Evolutionary conservation across 2,329 filamentous ascomycete genomes (phyloP).

Genomic region (Exophiala xenobiotica): DNA sequence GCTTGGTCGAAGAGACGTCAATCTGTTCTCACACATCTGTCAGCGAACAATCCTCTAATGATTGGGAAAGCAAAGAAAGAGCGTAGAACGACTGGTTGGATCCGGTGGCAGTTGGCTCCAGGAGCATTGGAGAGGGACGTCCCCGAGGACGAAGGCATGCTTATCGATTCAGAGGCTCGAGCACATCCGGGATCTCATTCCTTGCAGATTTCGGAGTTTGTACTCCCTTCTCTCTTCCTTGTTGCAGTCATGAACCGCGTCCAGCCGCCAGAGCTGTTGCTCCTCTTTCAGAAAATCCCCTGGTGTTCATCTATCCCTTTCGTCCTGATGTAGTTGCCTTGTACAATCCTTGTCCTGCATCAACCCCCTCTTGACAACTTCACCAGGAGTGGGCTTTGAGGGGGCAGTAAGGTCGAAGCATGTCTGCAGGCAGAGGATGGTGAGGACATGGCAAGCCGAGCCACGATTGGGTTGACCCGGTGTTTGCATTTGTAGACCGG

Average conservation of each 20-base stretch:
- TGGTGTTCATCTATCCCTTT: too few species aligned
- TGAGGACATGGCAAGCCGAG: neutral
- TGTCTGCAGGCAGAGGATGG: neutral
- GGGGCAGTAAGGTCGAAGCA: neutral
- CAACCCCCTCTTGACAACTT: too few species aligned
- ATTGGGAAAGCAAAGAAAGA: neutral
- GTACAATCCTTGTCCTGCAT: too few species aligned
- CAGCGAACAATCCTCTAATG: constrained; percentile 6
- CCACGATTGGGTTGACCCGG: neutral
- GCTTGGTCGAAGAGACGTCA: constrained; percentile 5
- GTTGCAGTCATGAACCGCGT: too few species aligned
- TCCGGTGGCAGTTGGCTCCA: too few species aligned
- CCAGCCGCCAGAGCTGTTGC: too few species aligned
- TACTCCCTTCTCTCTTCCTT: neutral
- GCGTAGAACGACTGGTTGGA: too few species aligned
- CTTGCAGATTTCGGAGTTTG: neutral
- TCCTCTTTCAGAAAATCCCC: too few species aligned
- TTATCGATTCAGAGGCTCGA: neutral
- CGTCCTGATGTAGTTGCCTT: too few species aligned
- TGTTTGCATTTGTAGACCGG: neutral
- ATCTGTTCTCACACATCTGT: constrained; percentile 18
- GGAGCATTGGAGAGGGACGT: too few species aligned
- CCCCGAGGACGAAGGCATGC: too few species aligned
- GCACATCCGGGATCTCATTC: neutral
- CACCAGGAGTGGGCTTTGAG: too few species aligned